Conservation (phyloP, 1,139 yeast genomes). For the Pichia sp. region DNA sequence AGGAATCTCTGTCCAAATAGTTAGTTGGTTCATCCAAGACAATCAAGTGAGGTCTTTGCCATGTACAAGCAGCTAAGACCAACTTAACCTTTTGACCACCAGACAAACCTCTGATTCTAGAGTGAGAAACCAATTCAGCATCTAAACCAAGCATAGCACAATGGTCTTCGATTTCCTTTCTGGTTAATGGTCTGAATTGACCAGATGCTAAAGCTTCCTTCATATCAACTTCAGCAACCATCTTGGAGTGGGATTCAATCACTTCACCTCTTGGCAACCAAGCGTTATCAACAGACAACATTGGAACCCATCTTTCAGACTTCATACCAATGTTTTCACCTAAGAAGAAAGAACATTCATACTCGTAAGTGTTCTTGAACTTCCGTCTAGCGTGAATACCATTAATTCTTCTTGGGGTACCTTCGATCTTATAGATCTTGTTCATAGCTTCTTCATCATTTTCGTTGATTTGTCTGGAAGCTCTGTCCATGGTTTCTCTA, state of each 20-base stretch:
- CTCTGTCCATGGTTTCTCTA: constrained; percentile 99
- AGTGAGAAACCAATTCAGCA: constrained; percentile 98
- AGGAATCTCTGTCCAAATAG: constrained; percentile 98
- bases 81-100: constrained; percentile 99
- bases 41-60: constrained; percentile 99
- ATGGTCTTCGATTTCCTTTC: constrained; percentile 99
- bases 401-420: constrained; percentile 94
- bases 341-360: constrained; percentile 93
- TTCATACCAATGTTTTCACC: constrained; percentile 99
- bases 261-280: constrained; percentile 99
- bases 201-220: constrained; percentile 99
- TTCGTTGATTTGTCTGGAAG: constrained; percentile 97
- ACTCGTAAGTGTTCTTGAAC: constrained; percentile 99
- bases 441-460: constrained; percentile 97
- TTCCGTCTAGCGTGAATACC: constrained; percentile 97
- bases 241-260: constrained; percentile 95
- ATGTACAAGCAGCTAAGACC: constrained; percentile 99
- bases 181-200: constrained; percentile 99
- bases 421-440: constrained; percentile 98
- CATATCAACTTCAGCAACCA: constrained; percentile 99
- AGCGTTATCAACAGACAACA: constrained; percentile 99
- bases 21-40: constrained; percentile 99
- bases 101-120: constrained; percentile 99
- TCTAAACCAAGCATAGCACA: constrained; percentile 98
- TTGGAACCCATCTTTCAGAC: constrained; percentile 99